Conservation (phyloP, 352 stramenopile genomes). For the Phytophthora cryptogea region DNA sequence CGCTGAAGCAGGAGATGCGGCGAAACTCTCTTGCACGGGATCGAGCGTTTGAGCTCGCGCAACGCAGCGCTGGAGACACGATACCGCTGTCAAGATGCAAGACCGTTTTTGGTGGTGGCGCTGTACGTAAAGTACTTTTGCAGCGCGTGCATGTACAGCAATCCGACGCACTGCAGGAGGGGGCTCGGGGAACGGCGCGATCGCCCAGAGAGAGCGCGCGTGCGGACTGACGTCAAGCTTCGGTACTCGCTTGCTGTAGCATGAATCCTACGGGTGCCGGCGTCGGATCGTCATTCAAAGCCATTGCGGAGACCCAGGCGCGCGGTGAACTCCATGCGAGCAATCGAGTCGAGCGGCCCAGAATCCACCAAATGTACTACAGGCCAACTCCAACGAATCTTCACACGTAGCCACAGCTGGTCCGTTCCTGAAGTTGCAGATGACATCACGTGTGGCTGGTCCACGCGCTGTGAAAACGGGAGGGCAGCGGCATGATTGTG, state of each 20-base stretch:
- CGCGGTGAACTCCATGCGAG: background rate
- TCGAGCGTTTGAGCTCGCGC: constrained; percentile 3
- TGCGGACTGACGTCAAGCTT: background rate
- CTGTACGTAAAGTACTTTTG: constrained; percentile 5
- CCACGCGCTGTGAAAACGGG: constrained; percentile 12
- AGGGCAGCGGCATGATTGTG: constrained; percentile 22
- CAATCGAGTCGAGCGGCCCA: background rate
- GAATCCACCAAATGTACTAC: background rate
- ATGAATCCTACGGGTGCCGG: constrained; percentile 1
- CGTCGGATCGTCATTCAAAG: constrained; percentile 3
- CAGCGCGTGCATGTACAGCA: constrained; percentile 8
- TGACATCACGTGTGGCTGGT: constrained; percentile 34
- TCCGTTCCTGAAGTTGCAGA: constrained; percentile 20
- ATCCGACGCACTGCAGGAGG: constrained; percentile 12
- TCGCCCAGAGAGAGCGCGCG: constrained; percentile 18
- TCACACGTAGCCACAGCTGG: constrained; percentile 2
- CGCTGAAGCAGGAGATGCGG: background rate
- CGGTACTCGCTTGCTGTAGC: background rate
- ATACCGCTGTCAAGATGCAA: background rate
- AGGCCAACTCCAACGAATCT: background rate
- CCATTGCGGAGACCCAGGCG: constrained; percentile 5
- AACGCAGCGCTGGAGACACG: background rate
- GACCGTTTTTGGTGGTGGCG: background rate
- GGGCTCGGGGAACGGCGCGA: constrained; percentile 19
- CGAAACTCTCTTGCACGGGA: background rate